phyloP scores from a whole-genome alignment of 2,329 filamentous ascomycete species.

The Fusarium sp. region DNA sequence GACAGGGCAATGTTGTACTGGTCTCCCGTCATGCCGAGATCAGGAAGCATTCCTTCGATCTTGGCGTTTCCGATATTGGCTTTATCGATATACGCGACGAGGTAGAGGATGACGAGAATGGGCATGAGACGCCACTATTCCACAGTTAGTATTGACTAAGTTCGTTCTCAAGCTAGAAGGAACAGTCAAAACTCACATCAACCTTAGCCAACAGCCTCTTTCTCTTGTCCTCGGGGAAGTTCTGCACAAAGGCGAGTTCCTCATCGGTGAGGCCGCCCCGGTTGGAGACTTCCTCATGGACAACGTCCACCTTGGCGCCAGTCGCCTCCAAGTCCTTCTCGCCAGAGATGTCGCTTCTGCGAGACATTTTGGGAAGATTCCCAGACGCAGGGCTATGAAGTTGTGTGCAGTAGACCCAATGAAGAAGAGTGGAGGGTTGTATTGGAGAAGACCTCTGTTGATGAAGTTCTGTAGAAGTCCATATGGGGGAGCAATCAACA shows the following conservation, averaged over 20 bases:
- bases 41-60: constrained; percentile 29
- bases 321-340: constrained; percentile 38
- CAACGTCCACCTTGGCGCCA: constrained; percentile 21
- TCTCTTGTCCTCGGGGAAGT: constrained; percentile 35
- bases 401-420: not conserved
- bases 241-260: constrained; percentile 35
- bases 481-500: not conserved
- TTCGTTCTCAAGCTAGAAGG: not conserved
- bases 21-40: constrained; percentile 28
- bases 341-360: constrained; percentile 16
- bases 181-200: constrained; percentile 21
- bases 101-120: constrained; percentile 29
- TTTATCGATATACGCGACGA: constrained; percentile 32
- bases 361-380: constrained; percentile 8
- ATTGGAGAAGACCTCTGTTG: not conserved
- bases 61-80: constrained; percentile 37
- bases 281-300: not conserved
- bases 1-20: constrained; percentile 34
- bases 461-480: not conserved
- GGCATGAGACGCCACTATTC: constrained; percentile 33
- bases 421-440: not conserved
- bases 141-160: fast-evolving
- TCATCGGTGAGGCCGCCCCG: constrained; percentile 20
- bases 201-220: constrained; percentile 39
- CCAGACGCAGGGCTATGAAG: not conserved